Evolutionary conservation across 306 rosid genomes (phyloP).

Genomic region (Alnus glutinosa): DNA sequence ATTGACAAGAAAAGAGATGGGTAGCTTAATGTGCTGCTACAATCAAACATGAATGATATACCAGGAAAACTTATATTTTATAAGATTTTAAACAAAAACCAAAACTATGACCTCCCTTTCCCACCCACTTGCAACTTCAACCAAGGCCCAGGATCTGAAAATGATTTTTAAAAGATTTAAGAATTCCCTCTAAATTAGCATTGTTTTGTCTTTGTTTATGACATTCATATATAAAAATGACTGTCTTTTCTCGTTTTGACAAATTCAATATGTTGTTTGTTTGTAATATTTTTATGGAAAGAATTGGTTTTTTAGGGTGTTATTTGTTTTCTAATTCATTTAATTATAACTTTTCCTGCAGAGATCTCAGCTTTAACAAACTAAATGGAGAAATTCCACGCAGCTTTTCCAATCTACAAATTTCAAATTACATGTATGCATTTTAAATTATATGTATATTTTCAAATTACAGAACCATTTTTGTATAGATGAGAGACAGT

Average conservation of each 20-base stretch:
- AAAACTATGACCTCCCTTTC: no score
- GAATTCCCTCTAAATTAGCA: background rate
- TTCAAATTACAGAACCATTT: no score
- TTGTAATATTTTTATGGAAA: background rate
- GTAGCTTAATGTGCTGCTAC: no score
- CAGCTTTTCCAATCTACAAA: slow-evolving; percentile 24
- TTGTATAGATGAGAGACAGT: background rate
- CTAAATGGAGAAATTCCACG: slow-evolving; percentile 66
- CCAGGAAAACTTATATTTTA: no score
- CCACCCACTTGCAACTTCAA: no score
- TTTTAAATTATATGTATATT: background rate
- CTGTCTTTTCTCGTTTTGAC: background rate
- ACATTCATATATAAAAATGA: background rate
- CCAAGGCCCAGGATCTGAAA: background rate
- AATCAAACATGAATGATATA: no score
- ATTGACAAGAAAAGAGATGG: no score
- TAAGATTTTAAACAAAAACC: no score
- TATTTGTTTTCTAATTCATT: background rate
- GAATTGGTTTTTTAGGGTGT: background rate
- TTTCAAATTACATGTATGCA: slow-evolving; percentile 48
- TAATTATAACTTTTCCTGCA: slow-evolving; percentile 25
- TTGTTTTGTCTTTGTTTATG: background rate
- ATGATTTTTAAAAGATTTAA: background rate
- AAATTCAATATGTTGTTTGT: background rate
- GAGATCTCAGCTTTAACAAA: slow-evolving; percentile 81